Evolutionary conservation across 129 eudicot species (phyloP).

Genomic region (Logfia minima): DNA sequence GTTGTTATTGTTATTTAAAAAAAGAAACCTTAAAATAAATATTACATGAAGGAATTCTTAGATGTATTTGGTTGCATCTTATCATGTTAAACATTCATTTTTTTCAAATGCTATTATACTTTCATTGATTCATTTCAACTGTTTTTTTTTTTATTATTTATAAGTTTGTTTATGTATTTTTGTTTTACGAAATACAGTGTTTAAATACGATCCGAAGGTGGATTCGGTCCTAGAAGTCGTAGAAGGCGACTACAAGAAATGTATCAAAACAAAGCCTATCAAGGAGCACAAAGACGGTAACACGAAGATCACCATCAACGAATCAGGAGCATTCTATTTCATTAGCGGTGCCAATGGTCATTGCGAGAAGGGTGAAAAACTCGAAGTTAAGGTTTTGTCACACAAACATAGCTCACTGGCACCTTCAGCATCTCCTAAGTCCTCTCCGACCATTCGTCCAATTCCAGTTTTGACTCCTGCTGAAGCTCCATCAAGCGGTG

Average conservation of each 20-base stretch:
- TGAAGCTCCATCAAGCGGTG: conserved; percentile 7
- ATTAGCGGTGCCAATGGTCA: conserved; percentile 63
- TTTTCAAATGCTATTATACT: no score
- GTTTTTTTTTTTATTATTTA: not conserved
- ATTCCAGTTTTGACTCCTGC: conserved; percentile 7
- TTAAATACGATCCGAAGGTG: conserved; percentile 39
- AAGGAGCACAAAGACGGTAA: conserved; percentile 41
- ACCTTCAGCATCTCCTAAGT: not conserved
- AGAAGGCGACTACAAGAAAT: conserved; percentile 45
- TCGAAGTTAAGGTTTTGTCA: conserved; percentile 48
- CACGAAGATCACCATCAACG: conserved; percentile 34
- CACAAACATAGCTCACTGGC: conserved; percentile 30
- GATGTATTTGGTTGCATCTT: no score
- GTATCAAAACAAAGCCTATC: conserved; percentile 44
- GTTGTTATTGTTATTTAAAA: no score
- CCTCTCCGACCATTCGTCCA: conserved; percentile 10
- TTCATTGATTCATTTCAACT: not conserved
- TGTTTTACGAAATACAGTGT: conserved; percentile 19
- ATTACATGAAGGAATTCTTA: no score
- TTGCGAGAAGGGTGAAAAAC: conserved; percentile 66
- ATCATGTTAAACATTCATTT: no score
- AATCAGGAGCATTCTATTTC: conserved; percentile 59
- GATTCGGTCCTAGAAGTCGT: conserved; percentile 64
- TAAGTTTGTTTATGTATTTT: no score
- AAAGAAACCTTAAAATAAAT: no score